A percentile compares a stretch with the other conserved stretches of the same genome.
These are phyloP conservation scores for Diplodia intermedia DNA, from an alignment of 2,329 filamentous ascomycete species.

Conservation along the genomic window DNA sequence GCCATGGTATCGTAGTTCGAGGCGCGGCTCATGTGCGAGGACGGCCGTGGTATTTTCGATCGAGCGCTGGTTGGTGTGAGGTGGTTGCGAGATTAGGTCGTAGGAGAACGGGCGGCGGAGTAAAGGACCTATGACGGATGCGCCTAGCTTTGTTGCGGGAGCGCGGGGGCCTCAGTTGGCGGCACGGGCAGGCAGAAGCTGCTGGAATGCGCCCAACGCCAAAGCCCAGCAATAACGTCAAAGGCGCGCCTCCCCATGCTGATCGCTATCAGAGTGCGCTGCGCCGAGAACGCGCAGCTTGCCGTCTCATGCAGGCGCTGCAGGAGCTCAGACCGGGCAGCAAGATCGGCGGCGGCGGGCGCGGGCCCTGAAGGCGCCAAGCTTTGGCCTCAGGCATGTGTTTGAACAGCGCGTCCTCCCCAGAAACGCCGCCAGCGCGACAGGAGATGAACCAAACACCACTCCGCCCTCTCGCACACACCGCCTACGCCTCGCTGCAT, in stretches of 20 bases:
- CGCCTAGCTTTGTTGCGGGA: conserved; percentile 28
- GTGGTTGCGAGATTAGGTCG: conserved; percentile 12
- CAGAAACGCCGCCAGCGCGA: conserved; percentile 30
- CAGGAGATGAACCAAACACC: conserved; percentile 31
- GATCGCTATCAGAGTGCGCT: conserved; percentile 12
- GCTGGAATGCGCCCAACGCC: conserved; percentile 29
- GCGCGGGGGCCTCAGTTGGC: conserved; percentile 23
- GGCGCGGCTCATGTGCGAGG: conserved; percentile 11
- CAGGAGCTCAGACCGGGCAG: conserved; percentile 21
- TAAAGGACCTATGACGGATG: conserved; percentile 26
- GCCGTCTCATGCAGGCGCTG: conserved; percentile 2
- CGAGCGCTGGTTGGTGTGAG: neutral
- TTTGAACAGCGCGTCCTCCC: conserved; percentile 31
- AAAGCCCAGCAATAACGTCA: conserved; percentile 13
- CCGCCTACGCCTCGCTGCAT: conserved; percentile 14
- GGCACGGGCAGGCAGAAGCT: conserved; percentile 27
- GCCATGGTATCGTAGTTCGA: conserved; percentile 32
- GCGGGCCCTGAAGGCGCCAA: conserved; percentile 23
- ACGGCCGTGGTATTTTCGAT: neutral
- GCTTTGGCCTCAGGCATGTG: conserved; percentile 30
- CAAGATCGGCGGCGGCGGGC: conserved; percentile 17
- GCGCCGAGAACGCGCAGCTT: conserved; percentile 10
- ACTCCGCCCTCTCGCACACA: conserved; percentile 25
- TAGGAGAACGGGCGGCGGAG: conserved; percentile 13
- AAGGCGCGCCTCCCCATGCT: conserved; percentile 18